Conservation (phyloP, 331 rosid genomes). For the Arachis monticola region DNA sequence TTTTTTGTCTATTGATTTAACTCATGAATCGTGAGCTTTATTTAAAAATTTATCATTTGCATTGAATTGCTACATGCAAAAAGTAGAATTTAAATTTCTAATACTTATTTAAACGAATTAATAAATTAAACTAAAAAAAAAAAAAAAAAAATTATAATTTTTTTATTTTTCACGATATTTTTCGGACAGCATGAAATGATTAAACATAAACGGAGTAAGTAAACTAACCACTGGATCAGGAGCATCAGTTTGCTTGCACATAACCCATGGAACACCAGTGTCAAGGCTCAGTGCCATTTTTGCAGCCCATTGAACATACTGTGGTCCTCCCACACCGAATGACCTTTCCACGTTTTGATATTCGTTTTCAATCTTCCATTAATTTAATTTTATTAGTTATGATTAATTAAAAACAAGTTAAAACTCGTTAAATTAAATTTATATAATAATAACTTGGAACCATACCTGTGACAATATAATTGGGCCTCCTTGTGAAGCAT, state of each 20-base stretch:
- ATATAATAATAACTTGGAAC: neutral
- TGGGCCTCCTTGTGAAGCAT: slow-evolving; percentile 90
- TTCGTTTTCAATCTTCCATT: slow-evolving; percentile 68
- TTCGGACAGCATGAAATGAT: too few species aligned
- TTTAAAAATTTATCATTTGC: too few species aligned
- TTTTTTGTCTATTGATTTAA: too few species aligned
- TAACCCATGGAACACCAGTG: slow-evolving; percentile 70
- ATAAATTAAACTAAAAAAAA: too few species aligned
- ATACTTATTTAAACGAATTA: too few species aligned
- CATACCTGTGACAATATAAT: slow-evolving; percentile 69
- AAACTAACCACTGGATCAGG: slow-evolving; percentile 67
- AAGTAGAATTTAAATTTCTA: too few species aligned
- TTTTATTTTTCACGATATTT: too few species aligned
- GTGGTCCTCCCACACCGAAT: slow-evolving; percentile 44
- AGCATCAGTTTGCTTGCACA: slow-evolving; percentile 82
- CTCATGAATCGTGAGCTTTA: too few species aligned
- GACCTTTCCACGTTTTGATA: slow-evolving; percentile 62
- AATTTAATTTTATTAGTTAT: neutral
- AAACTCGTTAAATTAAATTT: neutral
- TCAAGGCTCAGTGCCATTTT: slow-evolving; percentile 66
- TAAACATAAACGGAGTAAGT: neutral
- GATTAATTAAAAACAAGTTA: neutral
- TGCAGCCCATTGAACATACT: slow-evolving; percentile 72
- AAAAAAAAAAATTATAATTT: neutral
- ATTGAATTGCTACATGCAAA: too few species aligned